Evolutionary conservation across 1,284 basidiomycete genomes (phyloP), one percentile per base, ranked within the genome.

Genomic region (Macrocystidia cucumis): DNA sequence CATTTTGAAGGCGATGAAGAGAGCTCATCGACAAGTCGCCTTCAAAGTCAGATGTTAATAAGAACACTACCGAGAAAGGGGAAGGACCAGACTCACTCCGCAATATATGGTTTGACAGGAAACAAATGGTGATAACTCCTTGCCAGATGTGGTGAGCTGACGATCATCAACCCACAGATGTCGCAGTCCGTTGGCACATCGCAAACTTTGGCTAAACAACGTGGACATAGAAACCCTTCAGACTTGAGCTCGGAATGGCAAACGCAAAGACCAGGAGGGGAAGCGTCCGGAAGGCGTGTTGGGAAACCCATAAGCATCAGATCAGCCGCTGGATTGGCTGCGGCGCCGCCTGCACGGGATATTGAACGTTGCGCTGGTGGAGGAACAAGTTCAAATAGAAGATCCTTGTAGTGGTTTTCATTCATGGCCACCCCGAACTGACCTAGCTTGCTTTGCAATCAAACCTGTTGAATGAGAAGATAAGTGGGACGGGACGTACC

Each of bases 251-350:
- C 78, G 2, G 87, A 87, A 56, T 99, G 95, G 54, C 95, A 99
- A 1, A 84, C 90, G 53, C 95, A 99, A 13, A 96, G 69, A 32
- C 82, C 82, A 6, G 85, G 79, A 12, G 84, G 79, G 0, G 88
- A 83, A 0, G 84, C 75, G 44, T 82, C 82, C 0, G 88, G 87
- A n/a, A 96, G 65, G 29, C 91, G 78, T 11, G 85, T 90, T 0
- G 91, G 96, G 59, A 99, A 99, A 3, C 95, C 95, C 92, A 99
- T 98, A 69, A 96, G 85, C 81, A 99, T 93, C 25, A 99, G 65
- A 59, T 98, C 92, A 0, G 88, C 85, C 0, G 78, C 75, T 9
- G 78, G 76, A 35, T 82, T 81, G 9, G 45, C 37, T 2, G 65
- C 67, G 29, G 57, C 55, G 1, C 65, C 69, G 3, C 57, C 63